Evolutionary conservation across 1,284 basidiomycete genomes (phyloP).

Genomic region (Xerocomus alliaceus): DNA sequence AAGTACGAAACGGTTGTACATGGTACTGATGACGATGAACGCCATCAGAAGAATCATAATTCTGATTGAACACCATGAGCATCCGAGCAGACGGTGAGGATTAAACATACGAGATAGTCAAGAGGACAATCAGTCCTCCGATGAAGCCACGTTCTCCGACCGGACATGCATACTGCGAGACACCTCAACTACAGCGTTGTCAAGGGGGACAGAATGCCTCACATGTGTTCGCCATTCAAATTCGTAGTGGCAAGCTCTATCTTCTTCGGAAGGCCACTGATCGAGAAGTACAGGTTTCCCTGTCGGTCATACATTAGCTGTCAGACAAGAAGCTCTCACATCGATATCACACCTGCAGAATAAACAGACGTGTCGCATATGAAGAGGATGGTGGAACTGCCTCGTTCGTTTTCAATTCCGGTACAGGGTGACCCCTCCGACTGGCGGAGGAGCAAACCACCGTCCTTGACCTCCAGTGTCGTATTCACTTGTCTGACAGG

Average conservation of each 20-base stretch:
- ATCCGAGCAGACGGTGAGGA: not conserved
- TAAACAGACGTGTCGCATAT: constrained; percentile 64
- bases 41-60: constrained; percentile 58
- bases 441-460: constrained; percentile 55
- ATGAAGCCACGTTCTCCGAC: constrained; percentile 58
- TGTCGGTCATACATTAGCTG: constrained; percentile 19
- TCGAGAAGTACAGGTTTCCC: constrained; percentile 63
- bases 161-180: constrained; percentile 66
- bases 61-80: constrained; percentile 42
- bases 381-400: constrained; percentile 68
- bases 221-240: constrained; percentile 79
- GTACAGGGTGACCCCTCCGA: constrained; percentile 67
- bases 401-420: constrained; percentile 54
- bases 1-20: constrained; percentile 75
- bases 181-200: not conserved
- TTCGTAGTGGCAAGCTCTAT: constrained; percentile 68
- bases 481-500: constrained; percentile 62
- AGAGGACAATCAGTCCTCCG: constrained; percentile 58
- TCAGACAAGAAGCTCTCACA: not conserved
- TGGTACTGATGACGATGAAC: constrained; percentile 64
- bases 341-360: constrained; percentile 51
- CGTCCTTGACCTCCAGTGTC: constrained; percentile 58
- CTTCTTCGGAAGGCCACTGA: constrained; percentile 65
- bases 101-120: constrained; percentile 58
- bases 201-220: constrained; percentile 26